phyloP scores from a whole-genome alignment of 2,329 filamentous ascomycete genomes.

The Cadophora sp. region DNA sequence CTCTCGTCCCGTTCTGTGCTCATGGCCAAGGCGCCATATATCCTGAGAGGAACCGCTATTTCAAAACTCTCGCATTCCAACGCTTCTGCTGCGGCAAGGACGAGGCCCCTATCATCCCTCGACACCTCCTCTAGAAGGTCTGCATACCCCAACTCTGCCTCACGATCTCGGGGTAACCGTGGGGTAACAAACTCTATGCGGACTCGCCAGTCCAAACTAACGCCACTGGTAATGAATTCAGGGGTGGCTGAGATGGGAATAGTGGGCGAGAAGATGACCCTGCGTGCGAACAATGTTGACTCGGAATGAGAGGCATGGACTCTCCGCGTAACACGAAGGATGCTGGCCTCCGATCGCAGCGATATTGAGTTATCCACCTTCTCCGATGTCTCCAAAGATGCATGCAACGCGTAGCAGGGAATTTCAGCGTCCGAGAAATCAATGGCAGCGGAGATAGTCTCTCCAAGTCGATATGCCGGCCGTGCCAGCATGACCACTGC shows the following conservation, averaged over 20 bases:
- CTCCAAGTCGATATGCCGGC: conserved; percentile 87
- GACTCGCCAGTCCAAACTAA: conserved; percentile 88
- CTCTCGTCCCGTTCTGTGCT: conserved; percentile 39
- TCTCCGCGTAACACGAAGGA: conserved; percentile 85
- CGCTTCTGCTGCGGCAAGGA: conserved; percentile 79
- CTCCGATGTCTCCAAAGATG: conserved; percentile 86
- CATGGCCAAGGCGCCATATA: conserved; percentile 67
- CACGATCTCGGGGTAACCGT: conserved; percentile 51
- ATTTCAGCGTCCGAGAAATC: conserved; percentile 82
- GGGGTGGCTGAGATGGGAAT: conserved; percentile 87
- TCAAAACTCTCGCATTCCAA: conserved; percentile 90
- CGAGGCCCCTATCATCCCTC: conserved; percentile 77
- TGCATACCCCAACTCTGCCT: conserved; percentile 46
- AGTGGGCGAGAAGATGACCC: conserved; percentile 80
- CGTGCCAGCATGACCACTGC: conserved; percentile 89
- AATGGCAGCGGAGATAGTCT: conserved; percentile 82
- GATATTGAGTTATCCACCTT: conserved; percentile 81
- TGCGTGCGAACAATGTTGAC: conserved; percentile 80
- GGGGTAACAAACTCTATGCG: conserved; percentile 92
- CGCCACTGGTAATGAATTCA: conserved; percentile 88
- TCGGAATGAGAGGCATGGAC: conserved; percentile 81
- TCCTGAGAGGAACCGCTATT: conserved; percentile 81
- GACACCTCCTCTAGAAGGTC: conserved; percentile 79
- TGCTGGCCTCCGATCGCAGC: conserved; percentile 82
- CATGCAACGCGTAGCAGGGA: conserved; percentile 84